Evolutionary conservation across 257 asterid species (phyloP), one percentile per base, ranked within the genome.

Genomic region (Nicotiana noctiflora): DNA sequence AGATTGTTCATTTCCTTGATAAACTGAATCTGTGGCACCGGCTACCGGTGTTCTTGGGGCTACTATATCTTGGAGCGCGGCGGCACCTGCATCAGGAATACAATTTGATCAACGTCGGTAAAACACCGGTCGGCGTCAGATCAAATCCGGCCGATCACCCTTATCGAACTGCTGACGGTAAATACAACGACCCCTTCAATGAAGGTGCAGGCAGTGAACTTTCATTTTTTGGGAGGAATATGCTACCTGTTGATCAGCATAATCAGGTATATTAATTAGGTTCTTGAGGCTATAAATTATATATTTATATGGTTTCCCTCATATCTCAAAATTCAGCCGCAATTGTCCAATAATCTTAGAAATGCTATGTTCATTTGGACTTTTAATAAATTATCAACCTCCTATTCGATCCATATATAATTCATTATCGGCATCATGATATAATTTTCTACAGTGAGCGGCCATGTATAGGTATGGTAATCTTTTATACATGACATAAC

Each of bases 211-310:
- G 93, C 1, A 84, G 86, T 55, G 79, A 82, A 14, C 84, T 78
- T 29, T 64, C 92, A 56, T 90, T 92, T 87, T 90, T 92, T 18
- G 97, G 95, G 8, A 75, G 95, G 84, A 92, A 92, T 31, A 70
- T 87, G n/a, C 90, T 84, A 78, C 95, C 95, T 0, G 83, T 86
- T 75, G 40, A 88, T 80, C 94, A 92, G 87, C 23, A 72, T 2
- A 19, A 79, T 14, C 86, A 76, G 91, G 97, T 92, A 66, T 64
- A 1, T 9, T 15, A 31, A 0, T 29, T 31, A 3, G 13, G 12
- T 14, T 52, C n/a, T 52, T 12, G 57, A 25, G 27, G 27, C 1
- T 53, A 27, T 27, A 27, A 27, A 27, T 27, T 27, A 27, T 27
- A 27, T 27, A n/a, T n/a, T n/a, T n/a, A 27, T 27, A 27, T 27